Evolutionary conservation across 306 rosid species (phyloP).

Genomic region (Ormosia semicastrata): DNA sequence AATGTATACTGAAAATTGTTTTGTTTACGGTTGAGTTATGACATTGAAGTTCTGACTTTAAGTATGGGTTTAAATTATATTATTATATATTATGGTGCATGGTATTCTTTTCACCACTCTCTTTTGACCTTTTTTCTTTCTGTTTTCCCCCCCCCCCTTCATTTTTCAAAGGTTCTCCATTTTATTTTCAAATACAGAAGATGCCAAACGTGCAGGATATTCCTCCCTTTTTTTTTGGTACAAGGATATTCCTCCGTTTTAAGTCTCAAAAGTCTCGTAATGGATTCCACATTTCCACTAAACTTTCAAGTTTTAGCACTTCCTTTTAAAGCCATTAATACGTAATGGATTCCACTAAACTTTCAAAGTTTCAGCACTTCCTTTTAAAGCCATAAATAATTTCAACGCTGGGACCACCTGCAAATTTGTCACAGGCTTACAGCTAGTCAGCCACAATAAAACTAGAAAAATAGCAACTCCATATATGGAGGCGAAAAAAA

Average conservation of each 20-base stretch:
- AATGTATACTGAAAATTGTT: slow-evolving; percentile 17
- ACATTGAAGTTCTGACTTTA: slow-evolving; percentile 21
- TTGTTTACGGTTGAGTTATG: slow-evolving; percentile 11
- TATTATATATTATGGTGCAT: background rate
- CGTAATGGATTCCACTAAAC: too few species aligned
- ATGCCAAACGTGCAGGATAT: background rate
- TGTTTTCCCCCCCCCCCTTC: background rate
- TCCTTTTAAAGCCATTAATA: background rate
- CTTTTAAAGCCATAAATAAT: too few species aligned
- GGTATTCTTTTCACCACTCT: background rate
- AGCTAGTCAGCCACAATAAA: too few species aligned
- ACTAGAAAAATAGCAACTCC: too few species aligned
- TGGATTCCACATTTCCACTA: background rate
- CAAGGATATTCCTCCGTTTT: background rate
- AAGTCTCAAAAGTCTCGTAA: background rate
- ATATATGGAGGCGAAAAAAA: too few species aligned
- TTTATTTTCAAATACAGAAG: background rate
- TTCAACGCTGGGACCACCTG: background rate
- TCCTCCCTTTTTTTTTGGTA: too few species aligned
- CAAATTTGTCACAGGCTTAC: too few species aligned
- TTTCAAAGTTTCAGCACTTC: too few species aligned
- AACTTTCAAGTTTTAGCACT: background rate
- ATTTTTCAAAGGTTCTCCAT: background rate
- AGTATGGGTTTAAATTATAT: background rate
- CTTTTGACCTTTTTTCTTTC: background rate